A percentile compares a stretch with the other conserved stretches of the same genome.
Evolutionary conservation across 768 basidiomycete species (phyloP).

Genomic region (Porphyrellus cyaneotinctus): DNA sequence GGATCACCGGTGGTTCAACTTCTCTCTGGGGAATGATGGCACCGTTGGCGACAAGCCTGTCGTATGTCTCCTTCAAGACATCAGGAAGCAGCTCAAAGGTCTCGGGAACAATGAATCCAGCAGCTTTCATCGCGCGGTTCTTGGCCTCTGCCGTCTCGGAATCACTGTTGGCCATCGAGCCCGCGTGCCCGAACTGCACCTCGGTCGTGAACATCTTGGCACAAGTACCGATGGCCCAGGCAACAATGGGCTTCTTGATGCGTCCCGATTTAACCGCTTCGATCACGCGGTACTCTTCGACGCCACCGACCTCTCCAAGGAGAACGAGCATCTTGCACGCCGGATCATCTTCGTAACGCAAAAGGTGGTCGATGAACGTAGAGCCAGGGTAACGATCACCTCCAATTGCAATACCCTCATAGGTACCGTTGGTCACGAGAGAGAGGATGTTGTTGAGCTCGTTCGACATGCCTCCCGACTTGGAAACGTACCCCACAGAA

Average conservation of each 20-base stretch:
- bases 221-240: constrained; percentile 99
- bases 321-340: constrained; percentile 99
- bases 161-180: constrained; percentile 96
- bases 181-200: constrained; percentile 99
- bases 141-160: constrained; percentile 97
- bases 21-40: constrained; percentile 68
- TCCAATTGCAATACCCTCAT: constrained; percentile 99
- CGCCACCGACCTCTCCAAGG: constrained; percentile 97
- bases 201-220: constrained; percentile 99
- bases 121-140: constrained; percentile 91
- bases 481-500: constrained; percentile 97
- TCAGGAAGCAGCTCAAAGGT: constrained; percentile 95
- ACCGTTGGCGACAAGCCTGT: constrained; percentile 69
- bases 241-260: constrained; percentile 98
- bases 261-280: constrained; percentile 89
- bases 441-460: constrained; percentile 99
- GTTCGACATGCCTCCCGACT: constrained; percentile 99
- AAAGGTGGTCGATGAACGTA: constrained; percentile 97
- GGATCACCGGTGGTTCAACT: constrained; percentile 89
- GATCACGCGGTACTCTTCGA: constrained; percentile 98
- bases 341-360: constrained; percentile 95
- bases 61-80: constrained; percentile 81
- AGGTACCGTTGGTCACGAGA: constrained; percentile 93
- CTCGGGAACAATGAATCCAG: constrained; percentile 94
- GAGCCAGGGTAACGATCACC: constrained; percentile 99